Conservation (phyloP, 345 rosid genomes). For the Garcia nutans region DNA sequence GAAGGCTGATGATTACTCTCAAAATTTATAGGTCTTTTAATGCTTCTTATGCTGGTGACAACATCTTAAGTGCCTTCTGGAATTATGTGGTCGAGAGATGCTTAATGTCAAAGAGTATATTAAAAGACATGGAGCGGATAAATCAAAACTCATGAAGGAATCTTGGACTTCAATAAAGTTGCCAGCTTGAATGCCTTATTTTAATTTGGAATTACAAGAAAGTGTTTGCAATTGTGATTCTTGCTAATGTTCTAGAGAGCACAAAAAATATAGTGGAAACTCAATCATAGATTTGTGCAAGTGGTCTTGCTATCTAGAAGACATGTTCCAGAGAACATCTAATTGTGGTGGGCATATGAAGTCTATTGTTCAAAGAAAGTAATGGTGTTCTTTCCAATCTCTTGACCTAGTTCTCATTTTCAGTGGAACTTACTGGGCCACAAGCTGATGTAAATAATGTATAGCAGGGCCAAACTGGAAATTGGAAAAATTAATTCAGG, state of each 20-base stretch:
- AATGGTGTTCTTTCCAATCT: background rate
- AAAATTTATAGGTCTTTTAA: slow-evolving; percentile 57
- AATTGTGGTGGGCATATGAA: background rate
- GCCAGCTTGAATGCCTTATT: background rate
- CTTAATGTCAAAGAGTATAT: slow-evolving; percentile 59
- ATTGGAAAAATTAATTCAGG: background rate
- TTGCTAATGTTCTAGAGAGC: background rate
- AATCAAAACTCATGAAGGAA: background rate
- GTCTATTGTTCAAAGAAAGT: background rate
- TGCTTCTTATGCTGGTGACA: slow-evolving; percentile 63
- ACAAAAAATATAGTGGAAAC: background rate
- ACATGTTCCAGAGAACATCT: background rate
- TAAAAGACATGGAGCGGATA: slow-evolving; percentile 46
- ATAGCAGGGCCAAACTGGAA: background rate
- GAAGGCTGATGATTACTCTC: slow-evolving; percentile 66
- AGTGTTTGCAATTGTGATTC: background rate
- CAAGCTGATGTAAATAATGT: background rate
- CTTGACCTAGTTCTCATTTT: background rate
- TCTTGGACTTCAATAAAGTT: background rate
- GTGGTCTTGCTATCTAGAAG: background rate
- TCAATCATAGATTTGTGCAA: background rate
- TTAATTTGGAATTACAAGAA: background rate
- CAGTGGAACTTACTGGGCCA: background rate
- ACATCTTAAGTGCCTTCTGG: slow-evolving; percentile 68
- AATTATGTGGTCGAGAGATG: slow-evolving; percentile 57